These are phyloP conservation scores for Dictyostelium discoideum DNA, from an alignment of 78 protist genomes.

Conservation along the genomic window dicty_2.7 NC_007088.5:6878001-6878500, in stretches of 20 bases:
- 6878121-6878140: neutral
- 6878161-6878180: constrained; percentile 13
- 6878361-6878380: too few species aligned
- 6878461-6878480: too few species aligned
- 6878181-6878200: constrained; percentile 43
- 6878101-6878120: neutral
- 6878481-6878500: too few species aligned
- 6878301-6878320: constrained; percentile 6
- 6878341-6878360: neutral
- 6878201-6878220: constrained; percentile 63
- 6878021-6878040: neutral
- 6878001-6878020: neutral
- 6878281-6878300: constrained; percentile 46
- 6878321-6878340: neutral
- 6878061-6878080: constrained; percentile 8
- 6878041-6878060: neutral
- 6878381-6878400: too few species aligned
- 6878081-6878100: neutral
- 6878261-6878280: constrained; percentile 42
- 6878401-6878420: too few species aligned
- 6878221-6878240: constrained; percentile 66
- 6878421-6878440: too few species aligned
- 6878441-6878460: too few species aligned
- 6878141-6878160: neutral
- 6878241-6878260: constrained; percentile 57